Conservation (phyloP, 2,329 filamentous ascomycete species). For the Purpureocillium lavendulum region DNA sequence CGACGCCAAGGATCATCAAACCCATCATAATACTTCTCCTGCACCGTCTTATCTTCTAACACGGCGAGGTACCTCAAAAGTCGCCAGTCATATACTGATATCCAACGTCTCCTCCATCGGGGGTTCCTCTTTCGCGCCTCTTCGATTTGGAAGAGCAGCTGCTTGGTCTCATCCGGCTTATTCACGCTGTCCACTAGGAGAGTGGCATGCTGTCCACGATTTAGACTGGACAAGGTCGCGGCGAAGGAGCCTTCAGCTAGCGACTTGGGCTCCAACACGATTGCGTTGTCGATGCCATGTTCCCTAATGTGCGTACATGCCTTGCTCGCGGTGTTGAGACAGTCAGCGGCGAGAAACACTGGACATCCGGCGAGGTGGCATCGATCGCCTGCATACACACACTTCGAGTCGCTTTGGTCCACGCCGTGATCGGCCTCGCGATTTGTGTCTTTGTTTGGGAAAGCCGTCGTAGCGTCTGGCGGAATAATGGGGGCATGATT, state of each 20-base stretch:
- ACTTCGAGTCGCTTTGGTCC: slow-evolving; percentile 9
- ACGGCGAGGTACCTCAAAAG: slow-evolving; percentile 31
- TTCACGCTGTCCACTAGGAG: slow-evolving; percentile 34
- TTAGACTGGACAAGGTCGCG: too few relatives aligned
- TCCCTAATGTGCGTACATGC: slow-evolving; percentile 27
- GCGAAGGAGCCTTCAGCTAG: slow-evolving; percentile 3
- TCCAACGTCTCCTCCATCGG: slow-evolving; percentile 22
- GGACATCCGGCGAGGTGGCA: slow-evolving; percentile 29
- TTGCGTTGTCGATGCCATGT: slow-evolving; percentile 31
- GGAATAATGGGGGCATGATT: too few relatives aligned
- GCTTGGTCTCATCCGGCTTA: slow-evolving; percentile 18
- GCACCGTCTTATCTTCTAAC: slow-evolving; percentile 24
- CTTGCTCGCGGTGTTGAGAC: slow-evolving; percentile 26
- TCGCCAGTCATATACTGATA: slow-evolving; percentile 39
- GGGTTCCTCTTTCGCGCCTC: slow-evolving; percentile 14
- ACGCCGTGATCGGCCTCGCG: not conserved
- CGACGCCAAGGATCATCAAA: slow-evolving; percentile 33
- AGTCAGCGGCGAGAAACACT: slow-evolving; percentile 33
- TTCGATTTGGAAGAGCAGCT: slow-evolving; percentile 25
- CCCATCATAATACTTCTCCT: slow-evolving; percentile 22
- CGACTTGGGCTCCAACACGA: slow-evolving; percentile 28
- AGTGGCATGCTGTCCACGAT: too few relatives aligned
- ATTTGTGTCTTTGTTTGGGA: not conserved
- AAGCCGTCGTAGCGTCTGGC: too few relatives aligned
- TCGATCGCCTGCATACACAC: slow-evolving; percentile 19